Conservation (phyloP, 2,329 filamentous ascomycete species). For the Lachnellula suecica region DNA sequence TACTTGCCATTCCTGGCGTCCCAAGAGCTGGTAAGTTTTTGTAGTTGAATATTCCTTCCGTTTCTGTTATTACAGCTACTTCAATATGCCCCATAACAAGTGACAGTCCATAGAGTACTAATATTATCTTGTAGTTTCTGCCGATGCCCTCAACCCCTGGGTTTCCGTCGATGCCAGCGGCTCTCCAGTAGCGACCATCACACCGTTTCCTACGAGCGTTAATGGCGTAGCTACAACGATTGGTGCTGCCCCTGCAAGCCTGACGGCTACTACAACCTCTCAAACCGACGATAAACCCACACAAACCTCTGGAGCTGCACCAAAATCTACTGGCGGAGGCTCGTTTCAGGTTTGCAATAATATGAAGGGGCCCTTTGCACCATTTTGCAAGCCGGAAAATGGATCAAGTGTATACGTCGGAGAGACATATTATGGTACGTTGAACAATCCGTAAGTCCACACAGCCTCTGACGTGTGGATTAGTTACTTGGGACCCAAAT, state of each 20-base stretch:
- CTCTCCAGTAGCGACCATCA: slow-evolving; percentile 24
- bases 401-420: slow-evolving; percentile 28
- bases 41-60: neutral
- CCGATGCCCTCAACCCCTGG: slow-evolving; percentile 22
- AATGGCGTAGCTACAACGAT: slow-evolving; percentile 24
- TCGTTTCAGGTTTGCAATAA: slow-evolving; percentile 31
- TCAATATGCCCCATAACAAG: too few species aligned
- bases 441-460: neutral
- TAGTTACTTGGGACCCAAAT: slow-evolving; percentile 32
- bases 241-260: slow-evolving; percentile 18
- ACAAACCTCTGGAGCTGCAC: slow-evolving; percentile 6
- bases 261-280: slow-evolving; percentile 21
- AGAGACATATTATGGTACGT: slow-evolving; percentile 30
- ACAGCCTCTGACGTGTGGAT: neutral
- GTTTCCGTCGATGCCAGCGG: slow-evolving; percentile 29
- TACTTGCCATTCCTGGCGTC: slow-evolving; percentile 1
- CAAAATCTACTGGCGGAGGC: slow-evolving; percentile 24
- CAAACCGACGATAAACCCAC: slow-evolving; percentile 13
- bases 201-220: slow-evolving; percentile 24
- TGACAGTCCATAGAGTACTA: neutral
- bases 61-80: neutral
- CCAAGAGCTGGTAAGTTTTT: slow-evolving; percentile 2
- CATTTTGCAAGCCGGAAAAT: slow-evolving; percentile 31
- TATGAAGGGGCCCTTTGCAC: slow-evolving; percentile 24
- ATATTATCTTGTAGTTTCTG: neutral